These are phyloP conservation scores for Beta vulgaris DNA, from an alignment of 148 eudicot species.

Conservation along the genomic window DNA sequence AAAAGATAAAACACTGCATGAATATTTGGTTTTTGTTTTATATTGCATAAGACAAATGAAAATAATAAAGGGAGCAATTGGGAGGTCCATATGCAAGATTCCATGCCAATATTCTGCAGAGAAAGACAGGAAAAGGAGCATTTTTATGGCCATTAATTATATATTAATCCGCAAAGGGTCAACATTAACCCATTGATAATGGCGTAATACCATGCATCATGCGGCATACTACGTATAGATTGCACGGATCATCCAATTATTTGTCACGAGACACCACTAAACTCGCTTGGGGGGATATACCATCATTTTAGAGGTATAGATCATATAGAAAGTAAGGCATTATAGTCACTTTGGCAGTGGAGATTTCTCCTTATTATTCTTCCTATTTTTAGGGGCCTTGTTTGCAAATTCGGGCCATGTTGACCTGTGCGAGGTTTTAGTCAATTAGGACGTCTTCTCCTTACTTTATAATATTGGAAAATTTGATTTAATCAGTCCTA, in stretches of 20 bases:
- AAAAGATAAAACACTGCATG: neutral
- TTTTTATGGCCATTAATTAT: neutral
- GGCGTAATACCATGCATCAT: constrained; percentile 7
- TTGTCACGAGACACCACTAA: neutral
- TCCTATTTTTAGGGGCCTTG: too few species aligned
- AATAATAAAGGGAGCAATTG: neutral
- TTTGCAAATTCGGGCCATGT: too few species aligned
- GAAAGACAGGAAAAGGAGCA: neutral
- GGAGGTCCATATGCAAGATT: constrained; percentile 5
- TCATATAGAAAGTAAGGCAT: too few species aligned
- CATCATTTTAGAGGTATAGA: too few species aligned
- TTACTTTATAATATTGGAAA: too few species aligned
- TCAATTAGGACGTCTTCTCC: too few species aligned
- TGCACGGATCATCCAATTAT: neutral
- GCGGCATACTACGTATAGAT: neutral
- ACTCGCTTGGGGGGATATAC: too few species aligned
- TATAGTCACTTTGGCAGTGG: too few species aligned
- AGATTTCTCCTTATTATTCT: too few species aligned
- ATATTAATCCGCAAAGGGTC: neutral
- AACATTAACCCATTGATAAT: neutral
- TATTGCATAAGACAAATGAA: neutral
- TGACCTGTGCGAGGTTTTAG: too few species aligned
- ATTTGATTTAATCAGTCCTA: too few species aligned
- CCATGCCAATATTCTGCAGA: neutral
- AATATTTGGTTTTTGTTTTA: neutral